Evolutionary conservation across 2,329 filamentous ascomycete genomes (phyloP).

Genomic region (Zymoseptoria ardabiliae): DNA sequence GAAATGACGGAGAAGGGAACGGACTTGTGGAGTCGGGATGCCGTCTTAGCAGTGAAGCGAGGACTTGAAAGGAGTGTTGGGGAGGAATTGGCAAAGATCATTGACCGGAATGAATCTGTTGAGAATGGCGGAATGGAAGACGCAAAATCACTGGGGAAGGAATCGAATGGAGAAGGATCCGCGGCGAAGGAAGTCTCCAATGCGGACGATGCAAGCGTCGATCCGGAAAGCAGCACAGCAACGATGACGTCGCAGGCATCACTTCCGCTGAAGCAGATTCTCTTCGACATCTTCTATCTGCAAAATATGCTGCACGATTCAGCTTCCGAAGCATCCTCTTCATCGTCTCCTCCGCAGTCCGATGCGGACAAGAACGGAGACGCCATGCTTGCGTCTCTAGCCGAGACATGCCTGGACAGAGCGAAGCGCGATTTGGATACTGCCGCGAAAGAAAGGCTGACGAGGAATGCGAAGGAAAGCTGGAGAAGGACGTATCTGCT

Average conservation of each 20-base stretch:
- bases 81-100: constrained; percentile 32
- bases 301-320: constrained; percentile 17
- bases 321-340: not conserved
- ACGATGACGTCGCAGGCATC: not conserved
- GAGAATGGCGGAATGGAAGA: constrained; percentile 10
- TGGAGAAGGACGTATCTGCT: constrained; percentile 76
- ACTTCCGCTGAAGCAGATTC: constrained; percentile 29
- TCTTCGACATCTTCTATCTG: constrained; percentile 41
- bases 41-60: constrained; percentile 57
- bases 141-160: constrained; percentile 9
- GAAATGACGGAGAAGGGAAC: constrained; percentile 64
- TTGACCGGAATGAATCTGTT: constrained; percentile 6
- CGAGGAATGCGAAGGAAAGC: constrained; percentile 63
- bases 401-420: constrained; percentile 20
- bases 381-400: constrained; percentile 27
- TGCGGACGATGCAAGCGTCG: not conserved
- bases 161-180: constrained; percentile 7
- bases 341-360: not conserved
- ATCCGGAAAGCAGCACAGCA: not conserved
- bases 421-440: constrained; percentile 44
- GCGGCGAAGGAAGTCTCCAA: constrained; percentile 6
- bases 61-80: constrained; percentile 46
- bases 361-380: constrained; percentile 6
- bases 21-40: constrained; percentile 73
- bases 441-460: constrained; percentile 46